Base-by-base conservation (phyloP, 2,329 filamentous ascomycete genomes). In the Didymella glomerata region DNA sequence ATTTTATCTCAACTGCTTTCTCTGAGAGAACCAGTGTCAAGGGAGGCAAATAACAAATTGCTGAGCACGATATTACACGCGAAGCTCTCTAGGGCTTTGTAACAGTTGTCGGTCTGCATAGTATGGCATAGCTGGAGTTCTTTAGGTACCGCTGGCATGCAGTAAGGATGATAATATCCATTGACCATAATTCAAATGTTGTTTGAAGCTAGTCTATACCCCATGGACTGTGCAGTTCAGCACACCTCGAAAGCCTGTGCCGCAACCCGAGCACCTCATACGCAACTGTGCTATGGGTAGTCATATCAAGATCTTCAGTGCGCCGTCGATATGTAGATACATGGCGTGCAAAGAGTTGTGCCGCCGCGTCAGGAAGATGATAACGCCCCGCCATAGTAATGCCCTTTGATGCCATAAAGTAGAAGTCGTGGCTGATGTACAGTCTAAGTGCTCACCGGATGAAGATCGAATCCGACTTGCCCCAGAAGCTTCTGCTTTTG, bases 401-500 rank as follows among this genome's bases (percentile, higher is more conserved):
- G 54, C 57, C 41, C 36, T 45, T 44, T 28, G 49, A 42, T 44
- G 16, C 40, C 30, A 59, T 58, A 49, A 55, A 42, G 48, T 38
- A n/a, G 41, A 54, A 28, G 49, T 47, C 25, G 59, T 52, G 25
- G 50, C 47, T 46, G 41, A n/a, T 42, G 36, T 54, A 44, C 72
- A 72, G 69, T 65, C 64, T 72, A 28, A 40, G 40, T 41, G 58
- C 53, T 76, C 62, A 77, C 53, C 84, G 82, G 72, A 89, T 89
- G 77, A 87, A 88, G 73, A 89, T 86, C 60, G 84, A 85, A 72
- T 89, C 86, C 49, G 85, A 82, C 69, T 84, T 83, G 67, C 79
- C 81, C 84, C 84, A 88, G 72, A 85, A 83, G 68, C 79, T 84
- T 60, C 84, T 80, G 60, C 80, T 82, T 73, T 87, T 87, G 78